phyloP scores from a whole-genome alignment of 2,329 filamentous ascomycete genomes.

The Claviceps sp. region DNA sequence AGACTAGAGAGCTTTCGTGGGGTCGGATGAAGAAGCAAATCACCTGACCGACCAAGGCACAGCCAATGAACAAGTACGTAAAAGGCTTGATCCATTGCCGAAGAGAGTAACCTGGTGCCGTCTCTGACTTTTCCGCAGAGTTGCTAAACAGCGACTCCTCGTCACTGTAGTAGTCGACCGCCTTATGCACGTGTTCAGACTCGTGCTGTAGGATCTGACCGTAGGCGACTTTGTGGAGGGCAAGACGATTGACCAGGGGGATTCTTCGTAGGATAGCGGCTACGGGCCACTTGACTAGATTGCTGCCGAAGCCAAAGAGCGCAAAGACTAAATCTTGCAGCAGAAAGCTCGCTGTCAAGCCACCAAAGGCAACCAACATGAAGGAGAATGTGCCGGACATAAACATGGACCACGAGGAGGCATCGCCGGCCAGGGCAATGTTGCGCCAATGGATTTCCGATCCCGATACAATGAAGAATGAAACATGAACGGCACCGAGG shows the following conservation, averaged over 20 bases:
- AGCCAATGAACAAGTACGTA: conserved; percentile 7
- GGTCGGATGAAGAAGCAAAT: conserved; percentile 14
- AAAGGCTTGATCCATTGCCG: not conserved
- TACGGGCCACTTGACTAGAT: conserved; percentile 15
- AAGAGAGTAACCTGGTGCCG: not conserved
- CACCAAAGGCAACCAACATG: conserved; percentile 7
- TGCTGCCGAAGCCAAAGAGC: conserved; percentile 10
- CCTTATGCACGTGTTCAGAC: conserved; percentile 7
- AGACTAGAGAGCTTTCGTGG: conserved; percentile 17
- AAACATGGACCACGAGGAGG: conserved; percentile 17
- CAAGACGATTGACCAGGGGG: not conserved
- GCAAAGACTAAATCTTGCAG: conserved; percentile 14
- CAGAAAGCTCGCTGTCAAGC: conserved; percentile 12
- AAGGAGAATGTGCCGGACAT: conserved; percentile 18
- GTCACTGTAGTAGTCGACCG: conserved; percentile 4
- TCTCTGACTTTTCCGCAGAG: not conserved
- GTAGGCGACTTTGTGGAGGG: conserved; percentile 7
- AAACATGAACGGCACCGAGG: conserved; percentile 13
- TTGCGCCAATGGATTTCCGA: conserved; percentile 24
- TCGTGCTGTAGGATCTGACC: conserved; percentile 14
- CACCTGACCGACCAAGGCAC: conserved; percentile 10
- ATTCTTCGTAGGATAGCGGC: conserved; percentile 5
- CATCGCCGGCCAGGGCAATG: conserved; percentile 17
- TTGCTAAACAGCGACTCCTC: conserved; percentile 2
- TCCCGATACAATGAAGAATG: conserved; percentile 17